Base-by-base conservation (phyloP, 2,329 filamentous ascomycete genomes). In the Nannizziopsis arthrosporioides region DNA sequence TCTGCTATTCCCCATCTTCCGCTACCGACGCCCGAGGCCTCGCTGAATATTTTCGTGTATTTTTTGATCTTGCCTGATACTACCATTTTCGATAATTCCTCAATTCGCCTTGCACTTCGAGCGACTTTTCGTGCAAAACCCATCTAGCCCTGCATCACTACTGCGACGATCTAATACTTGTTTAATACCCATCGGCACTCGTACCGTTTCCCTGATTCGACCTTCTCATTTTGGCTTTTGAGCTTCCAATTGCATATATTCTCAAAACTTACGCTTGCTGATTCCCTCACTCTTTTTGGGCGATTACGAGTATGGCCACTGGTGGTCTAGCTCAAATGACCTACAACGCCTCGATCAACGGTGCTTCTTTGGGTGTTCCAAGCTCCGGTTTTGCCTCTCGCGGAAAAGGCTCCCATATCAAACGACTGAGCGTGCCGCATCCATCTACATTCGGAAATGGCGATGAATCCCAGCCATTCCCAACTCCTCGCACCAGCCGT, bases 291-390 rank as follows among this genome's bases (percentile, higher is more conserved):
- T 51, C 51, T 44, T 56, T 47, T 51, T 59, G 51, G 48, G 60
- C 49, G 53, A 62, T 51, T 45, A 57, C 59, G 66, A 68, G 66
- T 64, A 69, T 93, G 83, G 84, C 94, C 90, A 82, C 90, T 80
- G 90, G 90, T 78, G 87, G 88, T 92, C 86, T 94, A 75, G 84
- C 88, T 92, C 88, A 93, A 78, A 96, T 96, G 90, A 85, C 87
- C 73, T 90, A 87, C 75, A 85, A 82, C 75, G 85, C 85, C 67
- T 72, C 77, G 66, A 75, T 83, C 67, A 74, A 78, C 63, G 78
- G 78, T 60, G 65, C 60, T 67, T 82, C 80, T 59, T 75, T 94
- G 59, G 80, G 81, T 62, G 80, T 86, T 71, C 84, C 88, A 46
- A 74, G 79, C 53, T 80, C 84, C 56, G 85, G 88, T 61, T 84